Percentiles rank a stretch among this genome's conserved stretches.
phyloP scores from a whole-genome alignment of 805 yeast species.

The Candida ponderosae region DNA sequence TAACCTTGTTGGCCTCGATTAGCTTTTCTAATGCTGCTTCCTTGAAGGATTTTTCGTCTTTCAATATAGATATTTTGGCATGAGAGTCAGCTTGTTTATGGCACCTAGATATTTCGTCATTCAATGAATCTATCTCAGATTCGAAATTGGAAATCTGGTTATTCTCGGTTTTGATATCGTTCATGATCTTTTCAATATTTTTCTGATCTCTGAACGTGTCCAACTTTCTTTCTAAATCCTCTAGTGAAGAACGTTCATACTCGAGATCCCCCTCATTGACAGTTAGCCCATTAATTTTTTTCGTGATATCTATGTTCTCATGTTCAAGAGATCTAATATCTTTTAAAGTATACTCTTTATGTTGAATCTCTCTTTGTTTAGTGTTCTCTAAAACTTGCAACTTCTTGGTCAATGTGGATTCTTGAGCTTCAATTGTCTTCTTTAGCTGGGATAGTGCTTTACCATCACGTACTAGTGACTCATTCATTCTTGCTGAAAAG shows the following conservation, averaged over 20 bases:
- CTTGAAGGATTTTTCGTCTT: conserved; percentile 30
- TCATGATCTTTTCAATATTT: conserved; percentile 21
- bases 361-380: conserved; percentile 35
- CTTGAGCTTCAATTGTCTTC: conserved; percentile 5
- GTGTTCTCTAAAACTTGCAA: conserved; percentile 19
- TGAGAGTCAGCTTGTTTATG: conserved; percentile 52
- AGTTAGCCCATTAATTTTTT: conserved; percentile 28
- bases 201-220: conserved; percentile 20
- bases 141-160: conserved; percentile 29
- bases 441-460: conserved; percentile 5
- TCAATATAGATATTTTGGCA: conserved; percentile 42
- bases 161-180: conserved; percentile 30
- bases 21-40: conserved; percentile 22
- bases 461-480: conserved; percentile 2
- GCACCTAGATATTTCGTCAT: conserved; percentile 39
- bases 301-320: conserved; percentile 30
- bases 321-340: conserved; percentile 30
- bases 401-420: conserved; percentile 11
- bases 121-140: conserved; percentile 42
- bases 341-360: conserved; percentile 28
- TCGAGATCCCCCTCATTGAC: conserved; percentile 41
- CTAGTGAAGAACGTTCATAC: conserved; percentile 34
- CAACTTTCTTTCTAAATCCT: conserved; percentile 28
- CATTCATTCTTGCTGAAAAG: conserved; percentile 1
- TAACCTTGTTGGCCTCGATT: conserved; percentile 14